Percentiles rank a stretch among this genome's conserved stretches.
Conservation (phyloP, 2,329 filamentous ascomycete species). For the Coleophoma cylindrospora region DNA sequence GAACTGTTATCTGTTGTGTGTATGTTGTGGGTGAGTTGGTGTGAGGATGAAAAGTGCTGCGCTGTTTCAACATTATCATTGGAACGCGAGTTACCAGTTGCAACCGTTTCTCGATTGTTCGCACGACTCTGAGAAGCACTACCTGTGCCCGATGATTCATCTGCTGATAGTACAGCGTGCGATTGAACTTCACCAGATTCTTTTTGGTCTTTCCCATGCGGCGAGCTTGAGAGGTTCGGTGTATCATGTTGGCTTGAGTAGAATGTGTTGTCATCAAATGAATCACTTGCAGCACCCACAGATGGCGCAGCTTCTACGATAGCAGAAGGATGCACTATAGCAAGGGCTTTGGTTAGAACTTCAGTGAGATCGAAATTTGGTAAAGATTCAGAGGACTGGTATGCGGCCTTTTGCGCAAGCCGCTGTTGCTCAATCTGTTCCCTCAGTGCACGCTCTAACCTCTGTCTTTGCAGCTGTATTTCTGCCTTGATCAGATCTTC, state of each 20-base stretch:
- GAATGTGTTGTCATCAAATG: conserved; percentile 89
- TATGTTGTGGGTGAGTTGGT: conserved; percentile 4
- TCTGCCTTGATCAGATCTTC: conserved; percentile 80
- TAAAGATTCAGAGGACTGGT: conserved; percentile 43
- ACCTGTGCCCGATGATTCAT: conserved; percentile 12
- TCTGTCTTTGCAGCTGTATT: conserved; percentile 71
- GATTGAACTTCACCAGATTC: conserved; percentile 16
- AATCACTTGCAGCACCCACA: conserved; percentile 61
- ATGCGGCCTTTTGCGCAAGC: conserved; percentile 34
- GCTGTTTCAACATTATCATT: conserved; percentile 22
- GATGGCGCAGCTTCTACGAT: conserved; percentile 52
- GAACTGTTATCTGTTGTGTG: not conserved
- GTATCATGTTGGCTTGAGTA: conserved; percentile 94
- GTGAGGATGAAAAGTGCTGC: conserved; percentile 9
- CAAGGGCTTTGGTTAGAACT: conserved; percentile 66
- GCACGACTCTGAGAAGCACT: conserved; percentile 15
- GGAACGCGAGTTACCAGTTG: conserved; percentile 22
- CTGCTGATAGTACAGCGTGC: conserved; percentile 15
- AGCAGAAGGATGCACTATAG: conserved; percentile 62
- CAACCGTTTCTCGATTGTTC: conserved; percentile 16
- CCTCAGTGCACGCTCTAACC: conserved; percentile 71
- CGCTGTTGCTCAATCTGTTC: conserved; percentile 69
- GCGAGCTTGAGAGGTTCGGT: conserved; percentile 45
- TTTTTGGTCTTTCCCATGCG: conserved; percentile 14
- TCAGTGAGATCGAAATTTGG: conserved; percentile 67